Evolutionary conservation across 768 basidiomycete genomes (phyloP).

Genomic region (Hortiboletus flavorubellus): DNA sequence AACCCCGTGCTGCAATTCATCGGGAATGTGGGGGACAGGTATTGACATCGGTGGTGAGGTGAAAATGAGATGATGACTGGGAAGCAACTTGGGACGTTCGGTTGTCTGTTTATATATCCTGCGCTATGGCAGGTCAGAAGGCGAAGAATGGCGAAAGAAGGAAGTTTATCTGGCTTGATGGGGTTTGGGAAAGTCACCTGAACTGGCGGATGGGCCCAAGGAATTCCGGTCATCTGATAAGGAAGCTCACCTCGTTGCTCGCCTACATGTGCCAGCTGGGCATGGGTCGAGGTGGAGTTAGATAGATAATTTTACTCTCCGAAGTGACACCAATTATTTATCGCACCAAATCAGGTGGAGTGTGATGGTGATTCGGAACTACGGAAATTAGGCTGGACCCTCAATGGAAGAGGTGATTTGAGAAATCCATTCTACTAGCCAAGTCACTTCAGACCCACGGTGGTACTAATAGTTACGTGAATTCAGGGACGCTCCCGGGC

Average conservation of each 20-base stretch:
- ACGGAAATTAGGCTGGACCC: too few relatives aligned
- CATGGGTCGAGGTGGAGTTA: too few relatives aligned
- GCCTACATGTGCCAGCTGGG: not conserved
- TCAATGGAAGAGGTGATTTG: too few relatives aligned
- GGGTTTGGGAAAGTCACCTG: not conserved
- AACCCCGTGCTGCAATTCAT: slow-evolving; percentile 5
- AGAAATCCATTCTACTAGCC: too few relatives aligned
- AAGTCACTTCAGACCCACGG: too few relatives aligned
- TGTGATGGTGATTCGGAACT: too few relatives aligned
- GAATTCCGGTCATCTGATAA: not conserved
- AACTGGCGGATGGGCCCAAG: not conserved
- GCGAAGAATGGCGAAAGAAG: not conserved
- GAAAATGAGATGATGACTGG: not conserved
- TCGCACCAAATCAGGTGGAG: too few relatives aligned
- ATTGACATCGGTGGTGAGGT: not conserved
- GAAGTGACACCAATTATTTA: not conserved
- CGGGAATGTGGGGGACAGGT: slow-evolving; percentile 9
- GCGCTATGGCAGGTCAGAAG: not conserved
- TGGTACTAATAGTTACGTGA: too few relatives aligned
- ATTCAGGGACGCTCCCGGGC: not conserved
- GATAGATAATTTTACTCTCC: not conserved
- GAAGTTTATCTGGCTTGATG: not conserved
- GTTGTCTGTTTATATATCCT: not conserved
- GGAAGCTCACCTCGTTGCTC: not conserved
- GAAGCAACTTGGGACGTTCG: not conserved